Conservation (phyloP, 768 basidiomycete genomes). For the Trametes maxima region DNA sequence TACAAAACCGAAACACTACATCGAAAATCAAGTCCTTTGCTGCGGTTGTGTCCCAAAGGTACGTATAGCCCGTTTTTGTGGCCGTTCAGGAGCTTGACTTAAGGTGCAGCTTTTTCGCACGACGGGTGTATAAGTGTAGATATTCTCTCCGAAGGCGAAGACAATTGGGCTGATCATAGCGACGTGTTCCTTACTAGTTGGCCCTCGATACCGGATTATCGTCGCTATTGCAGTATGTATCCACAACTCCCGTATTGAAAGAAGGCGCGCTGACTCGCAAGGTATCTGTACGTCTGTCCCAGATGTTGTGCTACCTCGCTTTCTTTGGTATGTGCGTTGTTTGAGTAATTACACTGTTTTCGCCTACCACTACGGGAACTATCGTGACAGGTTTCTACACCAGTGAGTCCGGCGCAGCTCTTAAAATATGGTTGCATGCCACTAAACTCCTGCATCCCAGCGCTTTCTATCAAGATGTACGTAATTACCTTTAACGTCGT, state of each 20-base stretch:
- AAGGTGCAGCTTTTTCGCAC: slow-evolving; percentile 1
- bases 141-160: too few relatives aligned
- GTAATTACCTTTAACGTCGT: background rate
- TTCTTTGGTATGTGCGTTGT: background rate
- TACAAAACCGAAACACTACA: too few relatives aligned
- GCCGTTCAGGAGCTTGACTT: background rate
- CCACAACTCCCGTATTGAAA: background rate
- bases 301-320: slow-evolving; percentile 1
- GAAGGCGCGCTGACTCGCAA: background rate
- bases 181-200: background rate
- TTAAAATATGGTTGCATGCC: background rate
- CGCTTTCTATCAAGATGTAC: background rate
- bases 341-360: too few relatives aligned
- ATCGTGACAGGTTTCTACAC: background rate
- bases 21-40: background rate
- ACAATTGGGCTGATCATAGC: background rate
- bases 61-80: background rate
- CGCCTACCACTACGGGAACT: background rate
- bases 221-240: background rate
- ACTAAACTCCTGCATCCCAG: background rate
- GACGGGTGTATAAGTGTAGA: slow-evolving; percentile 7
- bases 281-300: background rate
- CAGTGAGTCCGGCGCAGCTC: background rate
- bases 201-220: background rate
- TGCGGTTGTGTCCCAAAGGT: slow-evolving; percentile 7